These are phyloP conservation scores for Peniophora sp. DNA, from an alignment of 1,284 basidiomycete species.

Conservation along the genomic window DNA sequence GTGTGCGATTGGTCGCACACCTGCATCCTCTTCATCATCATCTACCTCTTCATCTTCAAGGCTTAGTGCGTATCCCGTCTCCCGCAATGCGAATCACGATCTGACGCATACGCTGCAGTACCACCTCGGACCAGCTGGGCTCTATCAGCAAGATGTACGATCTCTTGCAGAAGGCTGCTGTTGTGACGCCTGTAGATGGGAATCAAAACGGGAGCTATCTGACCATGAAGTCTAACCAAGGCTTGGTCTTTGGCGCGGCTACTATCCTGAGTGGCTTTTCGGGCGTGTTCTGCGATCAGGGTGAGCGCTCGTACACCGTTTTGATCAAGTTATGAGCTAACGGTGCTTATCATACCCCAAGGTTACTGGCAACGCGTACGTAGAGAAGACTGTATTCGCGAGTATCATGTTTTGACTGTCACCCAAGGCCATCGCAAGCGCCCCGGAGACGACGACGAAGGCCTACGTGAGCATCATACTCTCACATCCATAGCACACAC, in stretches of 20 bases:
- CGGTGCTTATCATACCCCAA: slow-evolving; percentile 7
- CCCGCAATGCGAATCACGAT: slow-evolving; percentile 5
- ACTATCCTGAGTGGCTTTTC: slow-evolving; percentile 38
- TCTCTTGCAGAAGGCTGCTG: slow-evolving; percentile 45
- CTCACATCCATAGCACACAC: not conserved
- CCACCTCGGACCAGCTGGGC: slow-evolving; percentile 53
- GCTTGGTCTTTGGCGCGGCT: slow-evolving; percentile 45
- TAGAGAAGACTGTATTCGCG: not conserved
- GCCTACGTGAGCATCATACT: slow-evolving; percentile 29
- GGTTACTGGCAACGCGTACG: slow-evolving; percentile 44
- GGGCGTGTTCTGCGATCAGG: slow-evolving; percentile 43
- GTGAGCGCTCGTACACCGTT: slow-evolving; percentile 18
- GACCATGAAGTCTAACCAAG: slow-evolving; percentile 53
- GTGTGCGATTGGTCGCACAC: slow-evolving; percentile 48
- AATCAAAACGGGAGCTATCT: slow-evolving; percentile 67
- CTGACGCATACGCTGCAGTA: too few species aligned
- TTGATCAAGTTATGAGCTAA: too few species aligned
- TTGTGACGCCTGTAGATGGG: slow-evolving; percentile 44
- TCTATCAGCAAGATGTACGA: slow-evolving; percentile 50
- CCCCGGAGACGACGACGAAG: slow-evolving; percentile 40
- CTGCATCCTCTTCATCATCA: slow-evolving; percentile 34
- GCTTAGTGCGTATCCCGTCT: slow-evolving; percentile 23
- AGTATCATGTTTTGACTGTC: not conserved
- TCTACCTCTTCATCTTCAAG: slow-evolving; percentile 39
- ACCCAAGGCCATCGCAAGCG: slow-evolving; percentile 37